Conservation (phyloP, 306 rosid genomes). For the Inga oerstediana region DNA sequence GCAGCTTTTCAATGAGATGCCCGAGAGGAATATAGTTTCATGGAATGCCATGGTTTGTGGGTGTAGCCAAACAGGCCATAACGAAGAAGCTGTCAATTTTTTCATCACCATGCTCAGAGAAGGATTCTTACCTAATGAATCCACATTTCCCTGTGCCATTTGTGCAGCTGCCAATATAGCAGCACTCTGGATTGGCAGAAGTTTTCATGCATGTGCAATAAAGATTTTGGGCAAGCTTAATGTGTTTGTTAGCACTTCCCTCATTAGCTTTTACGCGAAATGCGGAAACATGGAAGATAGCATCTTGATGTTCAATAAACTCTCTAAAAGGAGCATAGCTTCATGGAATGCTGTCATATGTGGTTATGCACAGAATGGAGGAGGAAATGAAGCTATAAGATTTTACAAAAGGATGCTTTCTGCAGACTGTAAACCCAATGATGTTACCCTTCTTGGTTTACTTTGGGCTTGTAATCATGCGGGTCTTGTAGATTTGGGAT, state of each 20-base stretch:
- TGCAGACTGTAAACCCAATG: conserved; percentile 55
- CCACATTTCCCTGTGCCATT: conserved; percentile 82
- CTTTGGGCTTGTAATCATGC: conserved; percentile 95
- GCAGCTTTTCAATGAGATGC: conserved; percentile 64
- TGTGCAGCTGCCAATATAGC: conserved; percentile 79
- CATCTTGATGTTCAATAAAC: conserved; percentile 58
- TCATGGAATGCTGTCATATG: conserved; percentile 91
- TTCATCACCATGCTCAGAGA: conserved; percentile 69
- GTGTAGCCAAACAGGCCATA: conserved; percentile 81
- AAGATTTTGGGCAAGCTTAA: conserved; percentile 75
- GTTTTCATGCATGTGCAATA: conserved; percentile 80
- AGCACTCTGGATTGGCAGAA: conserved; percentile 72
- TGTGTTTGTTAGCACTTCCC: conserved; percentile 69
- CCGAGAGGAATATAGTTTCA: conserved; percentile 73
- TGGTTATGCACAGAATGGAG: conserved; percentile 92
- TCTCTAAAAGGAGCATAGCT: conserved; percentile 54
- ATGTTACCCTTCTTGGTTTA: conserved; percentile 72
- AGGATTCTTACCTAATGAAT: conserved; percentile 67
- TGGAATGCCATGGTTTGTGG: conserved; percentile 93
- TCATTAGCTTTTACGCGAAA: conserved; percentile 78
- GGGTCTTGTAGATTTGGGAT: conserved; percentile 75
- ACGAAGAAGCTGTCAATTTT: conserved; percentile 74
- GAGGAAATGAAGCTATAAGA: conserved; percentile 72
- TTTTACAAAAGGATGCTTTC: conserved; percentile 65
- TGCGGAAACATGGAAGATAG: conserved; percentile 91